A percentile compares a stretch with the other conserved stretches of the same genome.
Conservation (phyloP, 768 basidiomycete species). For the Lactarius psammicola region DNA sequence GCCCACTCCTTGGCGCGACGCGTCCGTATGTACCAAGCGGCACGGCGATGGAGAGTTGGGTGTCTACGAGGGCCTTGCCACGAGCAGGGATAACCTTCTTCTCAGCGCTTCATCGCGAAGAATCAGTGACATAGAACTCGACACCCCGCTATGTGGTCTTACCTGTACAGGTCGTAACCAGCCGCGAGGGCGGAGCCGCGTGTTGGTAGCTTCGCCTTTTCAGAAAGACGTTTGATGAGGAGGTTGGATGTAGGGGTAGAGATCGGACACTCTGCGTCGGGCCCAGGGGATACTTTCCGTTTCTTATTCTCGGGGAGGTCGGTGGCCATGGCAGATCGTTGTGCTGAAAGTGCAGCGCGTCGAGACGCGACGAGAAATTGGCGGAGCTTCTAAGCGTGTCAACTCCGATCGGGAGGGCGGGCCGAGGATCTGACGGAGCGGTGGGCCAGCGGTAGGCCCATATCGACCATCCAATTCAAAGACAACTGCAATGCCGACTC, state of each 20-base stretch:
- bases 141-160: conserved; percentile 26
- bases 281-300: conserved; percentile 53
- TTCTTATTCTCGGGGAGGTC: conserved; percentile 45
- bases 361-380: not conserved
- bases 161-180: conserved; percentile 96
- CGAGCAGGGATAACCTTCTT: conserved; percentile 78
- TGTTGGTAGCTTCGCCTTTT: conserved; percentile 80
- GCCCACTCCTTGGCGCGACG: conserved; percentile 91
- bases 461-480: not conserved
- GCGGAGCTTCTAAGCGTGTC: conserved; percentile 24
- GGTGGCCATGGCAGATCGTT: conserved; percentile 14
- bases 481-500: conserved; percentile 35
- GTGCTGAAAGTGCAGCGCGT: not conserved
- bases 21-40: conserved; percentile 94
- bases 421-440: not conserved
- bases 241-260: conserved; percentile 49
- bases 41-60: conserved; percentile 90
- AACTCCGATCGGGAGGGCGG: conserved; percentile 19
- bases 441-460: no score
- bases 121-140: not conserved
- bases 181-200: conserved; percentile 85
- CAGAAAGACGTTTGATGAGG: conserved; percentile 81
- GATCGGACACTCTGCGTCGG: conserved; percentile 33
- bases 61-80: conserved; percentile 90
- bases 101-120: conserved; percentile 62